Evolutionary conservation across 352 stramenopile species (phyloP), one percentile per base, ranked within the genome.

Genomic region (Plasmopara muralis): DNA sequence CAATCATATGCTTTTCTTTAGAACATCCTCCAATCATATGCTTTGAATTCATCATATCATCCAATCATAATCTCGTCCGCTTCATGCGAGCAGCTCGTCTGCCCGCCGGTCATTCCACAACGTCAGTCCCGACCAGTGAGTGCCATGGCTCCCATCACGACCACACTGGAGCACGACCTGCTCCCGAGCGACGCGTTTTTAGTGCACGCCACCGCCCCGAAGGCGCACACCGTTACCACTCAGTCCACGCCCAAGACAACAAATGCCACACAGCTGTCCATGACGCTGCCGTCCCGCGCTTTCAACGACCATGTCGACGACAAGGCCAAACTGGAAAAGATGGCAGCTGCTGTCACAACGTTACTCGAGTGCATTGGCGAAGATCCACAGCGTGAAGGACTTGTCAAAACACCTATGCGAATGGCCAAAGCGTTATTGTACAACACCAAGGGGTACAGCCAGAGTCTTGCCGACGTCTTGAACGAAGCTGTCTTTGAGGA

Each of bases 401-500:
- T 99, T 3, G 44, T 94, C 16, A 97, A 98, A 73, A 99, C 96
- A 34, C 95, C 96, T n/a, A 80, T 96, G 66, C 87, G 96, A 51
- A 98, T 97, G 90, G 95, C 95, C 37, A 98, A 98, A 67, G 95
- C 95, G 0, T 49, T 99, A 47, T 68, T 98, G 10, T 98, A 96
- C 75, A 97, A 97, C 75, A 98, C 90, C 10, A 91, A 96, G 50
- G 95, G 96, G 12, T 99, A 99, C 61, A 62, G 74, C 15, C 86
- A 97, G 59, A 94, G 72, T 55, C 66, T 97, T 12, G 50, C 73
- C 15, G 77, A 92, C 38, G 87, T 98, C 35, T 70, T 98, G n/a
- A 98, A 98, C 71, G 88, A 96, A 42, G 97, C 96, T 1, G 82
- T 99, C 12, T 99, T 99, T 64, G 89, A 97, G 33, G 95, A 98